phyloP scores from a whole-genome alignment of 441 rosid species.

The Bruguiera hainesii region DNA sequence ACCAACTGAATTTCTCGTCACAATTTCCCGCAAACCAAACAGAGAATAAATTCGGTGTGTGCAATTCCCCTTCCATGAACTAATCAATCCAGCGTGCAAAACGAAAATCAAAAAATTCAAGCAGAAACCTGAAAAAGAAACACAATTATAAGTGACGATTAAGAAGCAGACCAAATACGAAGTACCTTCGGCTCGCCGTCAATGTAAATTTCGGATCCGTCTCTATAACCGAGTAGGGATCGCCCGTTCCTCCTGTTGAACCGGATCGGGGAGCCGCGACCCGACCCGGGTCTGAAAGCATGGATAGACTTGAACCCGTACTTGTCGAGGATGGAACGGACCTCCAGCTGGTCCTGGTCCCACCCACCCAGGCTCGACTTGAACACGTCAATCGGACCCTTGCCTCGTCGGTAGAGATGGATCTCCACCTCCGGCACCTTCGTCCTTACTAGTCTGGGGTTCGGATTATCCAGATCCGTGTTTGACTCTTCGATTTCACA shows the following conservation, averaged over 20 bases:
- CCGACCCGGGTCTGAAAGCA: constrained; percentile 61
- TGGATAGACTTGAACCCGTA: constrained; percentile 65
- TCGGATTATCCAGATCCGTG: constrained; percentile 8
- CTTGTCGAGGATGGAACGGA: constrained; percentile 63
- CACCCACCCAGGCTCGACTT: constrained; percentile 71
- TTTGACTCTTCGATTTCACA: constrained; percentile 53
- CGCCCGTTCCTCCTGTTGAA: constrained; percentile 70
- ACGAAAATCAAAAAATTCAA: too few relatives aligned
- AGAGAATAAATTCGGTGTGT: too few relatives aligned
- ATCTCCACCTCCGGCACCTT: constrained; percentile 82
- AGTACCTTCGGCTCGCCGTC: constrained; percentile 87
- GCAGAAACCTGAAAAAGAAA: too few relatives aligned
- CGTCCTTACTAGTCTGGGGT: constrained; percentile 31
- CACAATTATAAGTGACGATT: too few relatives aligned
- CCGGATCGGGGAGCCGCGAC: constrained; percentile 79
- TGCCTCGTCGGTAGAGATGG: constrained; percentile 60
- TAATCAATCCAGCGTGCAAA: too few relatives aligned
- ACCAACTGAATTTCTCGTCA: too few relatives aligned
- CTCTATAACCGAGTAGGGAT: constrained; percentile 60
- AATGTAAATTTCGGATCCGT: constrained; percentile 63
- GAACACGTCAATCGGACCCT: constrained; percentile 80
- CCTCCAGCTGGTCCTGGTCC: constrained; percentile 88
- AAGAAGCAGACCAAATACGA: not conserved
- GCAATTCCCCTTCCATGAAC: too few relatives aligned
- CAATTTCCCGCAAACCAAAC: too few relatives aligned